Evolutionary conservation across 495 filamentous ascomycete genomes (phyloP).

Genomic region (Hypomontagnella submonticulosa): DNA sequence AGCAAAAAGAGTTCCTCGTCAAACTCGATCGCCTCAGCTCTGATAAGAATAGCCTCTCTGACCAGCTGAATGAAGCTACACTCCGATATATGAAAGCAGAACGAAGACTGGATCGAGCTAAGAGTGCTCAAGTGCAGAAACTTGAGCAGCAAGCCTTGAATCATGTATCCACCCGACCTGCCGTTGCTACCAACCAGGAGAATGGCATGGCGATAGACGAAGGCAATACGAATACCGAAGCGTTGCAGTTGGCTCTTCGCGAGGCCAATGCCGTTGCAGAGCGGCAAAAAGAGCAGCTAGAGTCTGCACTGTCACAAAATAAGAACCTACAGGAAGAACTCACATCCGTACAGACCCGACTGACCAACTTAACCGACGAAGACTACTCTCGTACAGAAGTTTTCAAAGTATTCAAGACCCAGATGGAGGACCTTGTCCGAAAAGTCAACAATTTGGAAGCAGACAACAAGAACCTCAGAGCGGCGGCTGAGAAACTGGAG

Average conservation of each 20-base stretch:
- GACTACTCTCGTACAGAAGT: constrained; percentile 92
- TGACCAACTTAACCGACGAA: constrained; percentile 82
- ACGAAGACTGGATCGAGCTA: constrained; percentile 87
- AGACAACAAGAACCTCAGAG: constrained; percentile 82
- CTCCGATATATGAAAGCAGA: constrained; percentile 93
- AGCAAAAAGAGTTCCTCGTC: constrained; percentile 80
- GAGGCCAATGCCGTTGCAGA: constrained; percentile 77
- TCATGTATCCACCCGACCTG: constrained; percentile 62
- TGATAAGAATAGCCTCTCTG: constrained; percentile 85
- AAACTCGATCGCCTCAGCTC: constrained; percentile 79
- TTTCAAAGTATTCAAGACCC: constrained; percentile 88
- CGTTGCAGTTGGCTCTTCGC: constrained; percentile 67
- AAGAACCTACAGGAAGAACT: constrained; percentile 80
- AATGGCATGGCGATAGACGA: constrained; percentile 66
- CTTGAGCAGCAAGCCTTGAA: constrained; percentile 88
- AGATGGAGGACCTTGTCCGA: constrained; percentile 91
- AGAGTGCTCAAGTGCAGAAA: constrained; percentile 89
- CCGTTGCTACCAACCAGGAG: constrained; percentile 59
- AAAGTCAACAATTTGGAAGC: constrained; percentile 93
- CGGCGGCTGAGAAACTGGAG: constrained; percentile 85
- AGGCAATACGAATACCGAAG: constrained; percentile 70
- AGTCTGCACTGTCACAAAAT: constrained; percentile 80
- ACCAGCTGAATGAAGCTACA: constrained; percentile 84
- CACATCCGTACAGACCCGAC: constrained; percentile 67
- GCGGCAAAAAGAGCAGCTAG: constrained; percentile 89